These are phyloP conservation scores for Elongisporangium prolatum DNA, from an alignment of 352 stramenopile species.

Conservation along the genomic window DNA sequence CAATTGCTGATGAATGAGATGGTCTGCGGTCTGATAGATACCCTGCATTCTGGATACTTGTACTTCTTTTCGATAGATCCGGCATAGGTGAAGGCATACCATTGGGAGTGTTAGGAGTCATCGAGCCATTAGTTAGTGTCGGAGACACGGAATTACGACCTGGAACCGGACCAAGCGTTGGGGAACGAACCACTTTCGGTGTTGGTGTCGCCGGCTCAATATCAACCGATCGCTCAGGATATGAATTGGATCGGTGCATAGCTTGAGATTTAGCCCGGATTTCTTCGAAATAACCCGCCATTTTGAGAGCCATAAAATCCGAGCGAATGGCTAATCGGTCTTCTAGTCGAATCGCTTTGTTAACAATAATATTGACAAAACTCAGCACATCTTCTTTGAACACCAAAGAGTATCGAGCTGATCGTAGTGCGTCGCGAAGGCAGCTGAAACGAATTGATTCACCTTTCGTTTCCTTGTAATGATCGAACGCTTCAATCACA, in stretches of 20 bases:
- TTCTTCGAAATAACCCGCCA: constrained; percentile 85
- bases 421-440: constrained; percentile 75
- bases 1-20: not conserved
- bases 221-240: constrained; percentile 4
- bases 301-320: constrained; percentile 83
- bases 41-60: not conserved
- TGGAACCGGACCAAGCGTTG: constrained; percentile 14
- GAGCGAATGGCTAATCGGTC: constrained; percentile 75
- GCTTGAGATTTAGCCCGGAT: constrained; percentile 78
- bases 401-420: constrained; percentile 75
- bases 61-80: not conserved
- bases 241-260: constrained; percentile 54
- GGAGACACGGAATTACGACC: not conserved
- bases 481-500: constrained; percentile 77
- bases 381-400: constrained; percentile 88
- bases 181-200: constrained; percentile 16
- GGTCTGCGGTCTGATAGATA: not conserved
- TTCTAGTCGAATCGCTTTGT: constrained; percentile 82
- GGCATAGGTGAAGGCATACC: not conserved
- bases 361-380: constrained; percentile 89
- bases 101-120: not conserved
- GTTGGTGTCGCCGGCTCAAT: constrained; percentile 8
- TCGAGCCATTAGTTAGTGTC: not conserved
- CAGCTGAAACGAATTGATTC: constrained; percentile 79
- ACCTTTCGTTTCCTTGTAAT: constrained; percentile 83